Conservation (phyloP, 495 filamentous ascomycete genomes). For the Tetracladium setigerum region DNA sequence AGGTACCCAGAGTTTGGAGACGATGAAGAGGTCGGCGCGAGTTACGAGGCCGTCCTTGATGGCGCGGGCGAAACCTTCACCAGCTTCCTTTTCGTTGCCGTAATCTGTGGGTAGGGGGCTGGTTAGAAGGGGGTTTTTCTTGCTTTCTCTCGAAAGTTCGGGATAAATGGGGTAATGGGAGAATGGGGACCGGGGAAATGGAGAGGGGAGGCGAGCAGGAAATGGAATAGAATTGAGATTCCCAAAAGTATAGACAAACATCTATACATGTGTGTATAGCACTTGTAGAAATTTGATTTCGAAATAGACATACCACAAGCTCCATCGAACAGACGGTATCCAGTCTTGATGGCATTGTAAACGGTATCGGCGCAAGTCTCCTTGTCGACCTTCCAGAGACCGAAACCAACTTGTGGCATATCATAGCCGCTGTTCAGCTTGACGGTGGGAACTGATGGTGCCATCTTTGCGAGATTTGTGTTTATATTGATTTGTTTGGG, state of each 20-base stretch:
- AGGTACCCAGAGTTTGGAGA: conserved; percentile 89
- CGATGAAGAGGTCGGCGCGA: conserved; percentile 84
- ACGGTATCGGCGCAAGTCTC: conserved; percentile 69
- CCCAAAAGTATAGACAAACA: no score
- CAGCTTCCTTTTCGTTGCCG: conserved; percentile 79
- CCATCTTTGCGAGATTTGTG: conserved; percentile 27
- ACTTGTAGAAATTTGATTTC: no score
- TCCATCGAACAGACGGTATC: conserved; percentile 82
- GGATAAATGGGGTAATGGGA: no score
- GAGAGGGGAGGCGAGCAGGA: no score
- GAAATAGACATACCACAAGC: conserved; percentile 57
- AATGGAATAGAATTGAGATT: no score
- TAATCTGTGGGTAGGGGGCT: conserved; percentile 53
- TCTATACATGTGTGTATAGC: no score
- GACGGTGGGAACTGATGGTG: conserved; percentile 49
- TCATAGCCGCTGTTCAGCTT: conserved; percentile 75
- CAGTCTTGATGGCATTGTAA: conserved; percentile 83
- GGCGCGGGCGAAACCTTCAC: conserved; percentile 77
- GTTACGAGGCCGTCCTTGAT: conserved; percentile 82
- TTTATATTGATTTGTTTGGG: conserved; percentile 23
- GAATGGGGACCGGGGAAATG: no score
- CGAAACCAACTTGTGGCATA: conserved; percentile 82
- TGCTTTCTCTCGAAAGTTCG: no score
- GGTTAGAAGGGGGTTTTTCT: background rate
- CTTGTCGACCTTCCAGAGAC: conserved; percentile 83